These are phyloP conservation scores for Pneumocystis oryctolagi DNA, from an alignment of 1,139 yeast genomes.

Conservation along the genomic window DNA sequence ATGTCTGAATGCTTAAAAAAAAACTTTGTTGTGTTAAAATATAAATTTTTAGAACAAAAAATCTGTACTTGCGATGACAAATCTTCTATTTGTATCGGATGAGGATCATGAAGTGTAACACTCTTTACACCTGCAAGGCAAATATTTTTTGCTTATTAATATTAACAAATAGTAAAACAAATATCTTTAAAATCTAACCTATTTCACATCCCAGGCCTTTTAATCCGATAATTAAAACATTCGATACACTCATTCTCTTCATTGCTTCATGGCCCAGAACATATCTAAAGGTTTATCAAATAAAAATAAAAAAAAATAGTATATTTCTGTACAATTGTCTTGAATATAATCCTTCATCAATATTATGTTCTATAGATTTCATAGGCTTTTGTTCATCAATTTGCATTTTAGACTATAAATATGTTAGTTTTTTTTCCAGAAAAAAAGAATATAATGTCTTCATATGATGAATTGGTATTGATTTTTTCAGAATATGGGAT, in stretches of 20 bases:
- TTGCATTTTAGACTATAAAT: constrained; percentile 14
- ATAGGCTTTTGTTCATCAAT: constrained; percentile 12
- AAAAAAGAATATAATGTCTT: not conserved
- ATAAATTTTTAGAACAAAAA: not conserved
- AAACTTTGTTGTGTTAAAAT: constrained; percentile 27
- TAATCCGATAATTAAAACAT: constrained; percentile 73
- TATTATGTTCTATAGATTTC: constrained; percentile 20
- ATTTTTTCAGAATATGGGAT: not conserved
- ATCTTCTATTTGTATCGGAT: constrained; percentile 49
- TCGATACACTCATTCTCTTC: constrained; percentile 89
- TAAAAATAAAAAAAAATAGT: constrained; percentile 16
- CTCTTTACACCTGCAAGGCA: constrained; percentile 96
- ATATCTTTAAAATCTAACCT: constrained; percentile 22
- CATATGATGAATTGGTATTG: not conserved
- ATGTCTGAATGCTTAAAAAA: constrained; percentile 56
- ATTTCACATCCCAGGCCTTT: constrained; percentile 90
- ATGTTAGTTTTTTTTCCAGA: constrained; percentile 6
- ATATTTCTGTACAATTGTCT: constrained; percentile 49
- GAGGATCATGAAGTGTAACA: constrained; percentile 73
- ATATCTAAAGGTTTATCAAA: constrained; percentile 26
- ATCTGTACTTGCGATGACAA: constrained; percentile 50
- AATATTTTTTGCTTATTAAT: constrained; percentile 51
- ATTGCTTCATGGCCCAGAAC: constrained; percentile 93
- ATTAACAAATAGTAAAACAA: not conserved
- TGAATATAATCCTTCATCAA: constrained; percentile 88